Evolutionary conservation across 2,329 filamentous ascomycete species (phyloP), one percentile per base, ranked within the genome.

Genomic region (Dactylellina leptospora): DNA sequence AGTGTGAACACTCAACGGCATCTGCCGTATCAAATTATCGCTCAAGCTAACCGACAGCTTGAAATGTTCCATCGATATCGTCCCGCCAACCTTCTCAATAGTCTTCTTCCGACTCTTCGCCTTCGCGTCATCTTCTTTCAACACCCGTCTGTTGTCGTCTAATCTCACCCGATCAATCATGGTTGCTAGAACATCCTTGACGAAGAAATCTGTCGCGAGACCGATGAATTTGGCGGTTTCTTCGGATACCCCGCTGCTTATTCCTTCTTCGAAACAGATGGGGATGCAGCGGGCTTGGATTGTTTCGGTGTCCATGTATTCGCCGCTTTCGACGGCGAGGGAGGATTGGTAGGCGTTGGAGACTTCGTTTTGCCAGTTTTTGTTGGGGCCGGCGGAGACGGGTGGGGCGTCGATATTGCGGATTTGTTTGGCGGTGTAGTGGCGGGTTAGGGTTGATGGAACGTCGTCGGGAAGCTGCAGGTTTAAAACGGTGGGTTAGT

Each of bases 261-360:
- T 83, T 1, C 87, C 87, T 47, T 84, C 83, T 74, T 89, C 87
- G 77, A 88, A 90, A 78, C 87, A 89, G 55, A 88, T 86, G 0
- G 88, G 87, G 10, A 89, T 81, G 86, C 90, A 89, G 45, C 87
- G 83, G 10, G 84, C 83, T 62, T 87, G 85, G 60, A 90, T 87
- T 68, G 84, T 84, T 61, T 84, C 82, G n/a, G 83, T 82, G 75
- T 90, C 88, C 10, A 88, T 88, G 73, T 90, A 89, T 76, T 90
- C 88, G 61, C 87, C 87, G 0, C 87, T 89, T 77, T 90, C 88
- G 36, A 87, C 82, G 2, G 87, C 87, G 10, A 90, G 79, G 2
- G 87, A 73, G 86, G 86, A 10, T 84, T 82, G 77, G 85, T 89
- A 74, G 86, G 84, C 79, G 89, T 89, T 71, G 85, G 62, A 83